Conservation (phyloP, 2,329 filamentous ascomycete genomes). For the Diaporthe citri region DNA sequence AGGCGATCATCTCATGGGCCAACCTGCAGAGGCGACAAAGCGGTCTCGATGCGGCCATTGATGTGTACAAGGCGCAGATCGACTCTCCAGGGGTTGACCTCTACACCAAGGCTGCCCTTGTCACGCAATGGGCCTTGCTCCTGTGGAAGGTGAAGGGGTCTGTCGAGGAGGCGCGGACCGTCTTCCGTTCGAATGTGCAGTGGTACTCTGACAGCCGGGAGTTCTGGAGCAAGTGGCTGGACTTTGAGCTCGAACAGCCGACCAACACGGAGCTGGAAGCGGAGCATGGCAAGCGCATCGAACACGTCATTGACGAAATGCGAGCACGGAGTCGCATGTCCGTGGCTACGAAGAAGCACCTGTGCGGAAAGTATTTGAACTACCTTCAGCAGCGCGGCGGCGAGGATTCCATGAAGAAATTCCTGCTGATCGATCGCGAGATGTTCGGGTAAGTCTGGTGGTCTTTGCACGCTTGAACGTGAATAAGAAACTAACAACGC, state of each 20-base stretch:
- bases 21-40: constrained; percentile 87
- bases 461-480: too few relatives aligned
- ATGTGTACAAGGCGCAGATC: constrained; percentile 85
- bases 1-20: constrained; percentile 89
- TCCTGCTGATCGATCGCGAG: constrained; percentile 84
- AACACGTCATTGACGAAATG: constrained; percentile 82
- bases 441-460: constrained; percentile 78
- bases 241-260: constrained; percentile 90
- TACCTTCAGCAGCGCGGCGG: constrained; percentile 87
- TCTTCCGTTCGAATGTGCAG: constrained; percentile 85
- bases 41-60: constrained; percentile 86
- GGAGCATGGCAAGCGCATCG: constrained; percentile 79
- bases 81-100: constrained; percentile 78
- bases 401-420: constrained; percentile 88
- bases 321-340: constrained; percentile 79
- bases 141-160: constrained; percentile 90
- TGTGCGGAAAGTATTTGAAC: constrained; percentile 82
- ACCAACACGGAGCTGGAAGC: constrained; percentile 73
- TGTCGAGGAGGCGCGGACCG: constrained; percentile 82
- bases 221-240: constrained; percentile 91
- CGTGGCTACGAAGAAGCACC: constrained; percentile 75
- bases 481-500: constrained; percentile 35
- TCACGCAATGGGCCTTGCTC: constrained; percentile 88
- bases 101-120: constrained; percentile 86
- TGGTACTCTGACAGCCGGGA: constrained; percentile 87